Conservation (phyloP, 768 basidiomycete genomes). For the Termitomyces sp. region DNA sequence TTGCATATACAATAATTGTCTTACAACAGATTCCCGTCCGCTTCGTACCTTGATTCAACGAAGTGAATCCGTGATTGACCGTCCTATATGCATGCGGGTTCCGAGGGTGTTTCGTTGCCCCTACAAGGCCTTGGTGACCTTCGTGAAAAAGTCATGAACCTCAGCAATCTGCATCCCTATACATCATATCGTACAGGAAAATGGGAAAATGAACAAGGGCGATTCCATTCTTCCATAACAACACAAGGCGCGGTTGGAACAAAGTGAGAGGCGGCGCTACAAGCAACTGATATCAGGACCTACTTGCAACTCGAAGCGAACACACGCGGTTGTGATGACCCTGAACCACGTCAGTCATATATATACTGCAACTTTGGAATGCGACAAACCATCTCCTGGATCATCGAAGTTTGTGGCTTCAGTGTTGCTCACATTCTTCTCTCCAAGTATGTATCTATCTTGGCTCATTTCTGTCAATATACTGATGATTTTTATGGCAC, state of each 20-base stretch:
- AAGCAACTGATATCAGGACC: too few relatives aligned
- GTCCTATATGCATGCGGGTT: neutral
- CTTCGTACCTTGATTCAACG: neutral
- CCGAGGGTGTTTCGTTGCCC: neutral
- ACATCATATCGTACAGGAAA: neutral
- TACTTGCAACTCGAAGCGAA: neutral
- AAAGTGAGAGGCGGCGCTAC: neutral
- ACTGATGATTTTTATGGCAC: neutral
- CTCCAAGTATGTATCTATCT: neutral
- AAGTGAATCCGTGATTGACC: too few relatives aligned
- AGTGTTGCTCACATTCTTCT: conserved; percentile 13
- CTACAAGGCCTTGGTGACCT: neutral
- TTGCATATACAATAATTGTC: too few relatives aligned
- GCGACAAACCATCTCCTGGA: neutral
- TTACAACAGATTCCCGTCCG: neutral
- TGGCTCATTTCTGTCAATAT: neutral
- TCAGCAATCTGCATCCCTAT: neutral
- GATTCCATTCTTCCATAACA: conserved; percentile 6
- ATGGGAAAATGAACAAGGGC: neutral
- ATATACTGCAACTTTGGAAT: neutral
- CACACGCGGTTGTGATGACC: conserved; percentile 11
- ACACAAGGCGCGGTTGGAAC: neutral
- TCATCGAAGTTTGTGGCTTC: conserved; percentile 13
- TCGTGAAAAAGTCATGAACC: neutral
- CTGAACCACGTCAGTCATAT: neutral